Base-by-base conservation (phyloP, 495 filamentous ascomycete genomes). In the Neurospora tetrasperma region DNA sequence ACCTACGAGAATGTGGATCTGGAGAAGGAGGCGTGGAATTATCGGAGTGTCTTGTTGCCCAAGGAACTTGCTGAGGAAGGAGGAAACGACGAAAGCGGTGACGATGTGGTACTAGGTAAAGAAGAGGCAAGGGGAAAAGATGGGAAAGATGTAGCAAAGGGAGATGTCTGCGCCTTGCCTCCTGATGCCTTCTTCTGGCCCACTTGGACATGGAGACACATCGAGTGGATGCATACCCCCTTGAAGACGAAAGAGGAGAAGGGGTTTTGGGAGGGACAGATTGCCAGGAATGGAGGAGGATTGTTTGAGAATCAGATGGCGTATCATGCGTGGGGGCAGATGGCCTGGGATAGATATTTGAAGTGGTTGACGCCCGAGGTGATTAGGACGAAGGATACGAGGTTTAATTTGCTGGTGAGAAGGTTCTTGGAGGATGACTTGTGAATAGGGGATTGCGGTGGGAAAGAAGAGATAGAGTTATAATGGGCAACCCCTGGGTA, bases 151-250 rank as follows among this genome's bases (percentile, higher is more conserved):
- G 16, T 79, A 0, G 72, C 11, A 5, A 27, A 27, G 23, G 23
- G n/a, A 59, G 83, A 85, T 43, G 78, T 85, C 35, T 86, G 84
- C 78, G 70, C 80, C 12, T 71, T 86, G 20, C 76, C 84, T 0
- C 84, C 84, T 6, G 77, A 80, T 39, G 78, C 79, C 38, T 86
- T 86, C 76, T 85, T 84, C 75, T 86, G 84, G 84, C 84, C 84
- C 7, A 85, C 83, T 5, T 86, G 84, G 84, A 85, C 84, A 0
- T 83, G 80, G 75, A 73, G 76, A 46, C 82, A 85, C 73, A 77
- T 85, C 66, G 78, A 82, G 54, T 86, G 82, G 74, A 86, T 86
- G 84, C 83, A 86, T 71, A 72, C 82, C 69, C 74, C 73, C 38
- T 75, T 86, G 7, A 78, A 74, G 35, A 73, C 71, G 1, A 72